Evolutionary conservation across 441 rosid genomes (phyloP).

Genomic region (Erodium texanum): DNA sequence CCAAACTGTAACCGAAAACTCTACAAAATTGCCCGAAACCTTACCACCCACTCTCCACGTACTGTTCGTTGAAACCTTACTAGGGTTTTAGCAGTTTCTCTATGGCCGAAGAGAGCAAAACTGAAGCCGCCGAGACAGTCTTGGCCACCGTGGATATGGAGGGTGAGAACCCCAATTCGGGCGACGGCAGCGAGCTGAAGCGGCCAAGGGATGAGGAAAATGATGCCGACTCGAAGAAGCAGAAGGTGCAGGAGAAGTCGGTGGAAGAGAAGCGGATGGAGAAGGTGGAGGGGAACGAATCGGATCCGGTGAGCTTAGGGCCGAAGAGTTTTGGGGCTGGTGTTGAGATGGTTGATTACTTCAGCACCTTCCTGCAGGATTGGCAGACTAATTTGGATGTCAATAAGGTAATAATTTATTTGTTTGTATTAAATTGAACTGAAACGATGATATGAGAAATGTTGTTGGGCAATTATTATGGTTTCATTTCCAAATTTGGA

Average conservation of each 20-base stretch:
- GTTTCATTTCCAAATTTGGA: background rate
- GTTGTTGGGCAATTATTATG: background rate
- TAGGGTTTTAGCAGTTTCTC: conserved; percentile 16
- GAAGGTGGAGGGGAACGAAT: conserved; percentile 23
- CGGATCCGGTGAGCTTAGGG: conserved; percentile 43
- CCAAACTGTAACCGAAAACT: background rate
- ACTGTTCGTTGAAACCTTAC: background rate
- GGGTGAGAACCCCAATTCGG: conserved; percentile 21
- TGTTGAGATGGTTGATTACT: conserved; percentile 71
- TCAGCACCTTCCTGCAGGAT: conserved; percentile 47
- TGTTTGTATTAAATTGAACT: too few relatives aligned
- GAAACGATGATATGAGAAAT: too few relatives aligned
- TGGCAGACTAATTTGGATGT: conserved; percentile 64
- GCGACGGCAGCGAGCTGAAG: conserved; percentile 9
- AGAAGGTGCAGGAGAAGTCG: conserved; percentile 17
- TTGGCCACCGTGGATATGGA: conserved; percentile 45
- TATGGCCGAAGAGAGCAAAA: conserved; percentile 46
- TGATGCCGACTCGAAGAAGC: background rate
- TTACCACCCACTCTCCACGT: background rate
- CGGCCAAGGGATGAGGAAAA: conserved; percentile 7
- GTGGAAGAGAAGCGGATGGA: conserved; percentile 37
- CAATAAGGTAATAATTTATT: conserved; percentile 41
- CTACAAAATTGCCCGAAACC: background rate
- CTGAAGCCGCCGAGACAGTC: conserved; percentile 27
- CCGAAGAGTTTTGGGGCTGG: conserved; percentile 54